Percentiles rank a stretch among this genome's conserved stretches.
phyloP scores from a whole-genome alignment of 805 yeast genomes.

The Yarrowia osloensis region DNA sequence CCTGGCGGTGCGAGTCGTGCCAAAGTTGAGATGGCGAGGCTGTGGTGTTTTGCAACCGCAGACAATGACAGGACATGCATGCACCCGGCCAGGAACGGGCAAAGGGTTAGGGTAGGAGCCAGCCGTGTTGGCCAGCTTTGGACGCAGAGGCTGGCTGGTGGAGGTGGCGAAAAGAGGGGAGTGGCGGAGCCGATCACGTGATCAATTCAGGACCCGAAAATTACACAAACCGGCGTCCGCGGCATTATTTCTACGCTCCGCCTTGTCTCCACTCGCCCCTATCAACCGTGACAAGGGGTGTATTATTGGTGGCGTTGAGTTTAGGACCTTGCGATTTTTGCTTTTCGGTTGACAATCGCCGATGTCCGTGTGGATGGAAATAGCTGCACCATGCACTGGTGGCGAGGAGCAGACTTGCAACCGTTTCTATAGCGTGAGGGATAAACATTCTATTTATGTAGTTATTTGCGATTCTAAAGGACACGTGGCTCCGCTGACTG shows the following conservation, averaged over 20 bases:
- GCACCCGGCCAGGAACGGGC: not conserved
- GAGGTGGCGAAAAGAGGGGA: too few species aligned
- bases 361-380: too few species aligned
- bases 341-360: not conserved
- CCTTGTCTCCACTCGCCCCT: too few species aligned
- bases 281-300: not conserved
- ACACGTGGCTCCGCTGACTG: too few species aligned
- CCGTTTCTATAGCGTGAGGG: too few species aligned
- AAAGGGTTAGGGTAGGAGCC: not conserved
- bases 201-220: too few species aligned
- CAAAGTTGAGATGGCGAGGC: slow-evolving; percentile 13
- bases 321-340: not conserved
- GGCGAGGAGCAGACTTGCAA: too few species aligned
- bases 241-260: not conserved
- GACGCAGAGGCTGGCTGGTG: not conserved
- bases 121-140: not conserved
- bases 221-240: too few species aligned
- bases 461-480: too few species aligned
- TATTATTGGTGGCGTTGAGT: not conserved
- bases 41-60: slow-evolving; percentile 15
- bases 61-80: slow-evolving; percentile 4
- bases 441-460: too few species aligned
- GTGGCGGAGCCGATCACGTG: too few species aligned
- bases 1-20: slow-evolving; percentile 32
- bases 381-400: too few species aligned